Evolutionary conservation across 345 rosid species (phyloP).

Genomic region (Boechera stricta): DNA sequence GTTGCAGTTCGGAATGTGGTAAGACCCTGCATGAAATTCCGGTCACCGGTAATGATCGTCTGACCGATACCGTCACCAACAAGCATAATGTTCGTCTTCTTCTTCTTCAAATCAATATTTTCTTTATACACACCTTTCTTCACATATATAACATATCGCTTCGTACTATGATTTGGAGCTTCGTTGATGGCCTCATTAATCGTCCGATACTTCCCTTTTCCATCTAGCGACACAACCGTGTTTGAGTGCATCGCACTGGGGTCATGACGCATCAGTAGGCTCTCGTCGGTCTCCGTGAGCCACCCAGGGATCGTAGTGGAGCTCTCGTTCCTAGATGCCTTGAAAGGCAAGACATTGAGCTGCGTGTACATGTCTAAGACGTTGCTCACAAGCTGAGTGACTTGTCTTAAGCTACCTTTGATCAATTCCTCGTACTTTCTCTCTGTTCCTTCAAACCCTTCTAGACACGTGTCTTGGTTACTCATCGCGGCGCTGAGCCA

Average conservation of each 20-base stretch:
- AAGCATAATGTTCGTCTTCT: conserved; percentile 72
- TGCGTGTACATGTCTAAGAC: conserved; percentile 60
- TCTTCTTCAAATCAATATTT: conserved; percentile 76
- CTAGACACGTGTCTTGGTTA: conserved; percentile 92
- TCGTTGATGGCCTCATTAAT: conserved; percentile 72
- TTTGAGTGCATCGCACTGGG: conserved; percentile 50
- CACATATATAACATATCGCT: conserved; percentile 68
- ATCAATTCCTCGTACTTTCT: conserved; percentile 61
- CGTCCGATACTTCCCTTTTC: conserved; percentile 68
- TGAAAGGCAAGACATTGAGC: conserved; percentile 71
- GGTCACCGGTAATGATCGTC: conserved; percentile 67
- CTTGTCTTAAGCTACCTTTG: conserved; percentile 76
- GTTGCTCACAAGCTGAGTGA: conserved; percentile 73
- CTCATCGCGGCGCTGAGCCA: conserved; percentile 92
- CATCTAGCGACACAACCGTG: conserved; percentile 67
- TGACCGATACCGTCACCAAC: conserved; percentile 82
- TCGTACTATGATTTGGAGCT: conserved; percentile 71
- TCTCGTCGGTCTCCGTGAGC: conserved; percentile 67
- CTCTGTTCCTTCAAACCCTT: conserved; percentile 91
- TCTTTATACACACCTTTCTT: conserved; percentile 81
- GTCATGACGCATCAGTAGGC: conserved; percentile 45
- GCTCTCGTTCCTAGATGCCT: conserved; percentile 51
- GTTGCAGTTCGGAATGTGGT: conserved; percentile 97
- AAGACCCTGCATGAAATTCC: conserved; percentile 89
- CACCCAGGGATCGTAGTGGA: conserved; percentile 53